Evolutionary conservation across 2,329 filamentous ascomycete genomes (phyloP).

Genomic region (Truncatella angustata): DNA sequence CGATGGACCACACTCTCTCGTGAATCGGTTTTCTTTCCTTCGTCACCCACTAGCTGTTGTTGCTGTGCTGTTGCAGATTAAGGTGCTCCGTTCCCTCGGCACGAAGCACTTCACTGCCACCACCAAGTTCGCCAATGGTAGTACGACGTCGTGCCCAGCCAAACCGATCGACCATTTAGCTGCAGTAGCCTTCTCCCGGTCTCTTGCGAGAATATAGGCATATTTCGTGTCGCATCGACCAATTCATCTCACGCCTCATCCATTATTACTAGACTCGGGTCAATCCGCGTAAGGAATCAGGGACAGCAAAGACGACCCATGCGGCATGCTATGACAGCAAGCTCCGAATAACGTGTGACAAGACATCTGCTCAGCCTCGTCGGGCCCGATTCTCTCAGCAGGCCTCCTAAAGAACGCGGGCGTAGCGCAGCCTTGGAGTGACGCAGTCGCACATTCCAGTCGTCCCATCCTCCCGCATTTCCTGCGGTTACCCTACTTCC

Average conservation of each 20-base stretch:
- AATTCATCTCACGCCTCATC: no score
- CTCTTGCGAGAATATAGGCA: no score
- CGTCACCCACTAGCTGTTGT: neutral
- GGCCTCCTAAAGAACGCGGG: no score
- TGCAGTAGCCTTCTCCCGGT: neutral
- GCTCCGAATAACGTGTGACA: neutral
- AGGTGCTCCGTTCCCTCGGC: neutral
- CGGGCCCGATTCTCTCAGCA: neutral
- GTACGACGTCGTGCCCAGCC: neutral
- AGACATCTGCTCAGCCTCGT: constrained; percentile 1
- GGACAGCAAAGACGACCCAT: neutral
- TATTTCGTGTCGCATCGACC: no score
- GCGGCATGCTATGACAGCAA: neutral
- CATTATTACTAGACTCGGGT: neutral
- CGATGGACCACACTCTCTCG: no score
- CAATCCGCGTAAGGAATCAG: neutral
- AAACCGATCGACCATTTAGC: neutral
- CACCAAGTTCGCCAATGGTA: neutral
- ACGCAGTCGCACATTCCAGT: neutral
- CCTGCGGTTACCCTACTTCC: neutral
- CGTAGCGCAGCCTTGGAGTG: neutral
- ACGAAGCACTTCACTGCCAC: neutral
- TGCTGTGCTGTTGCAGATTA: neutral
- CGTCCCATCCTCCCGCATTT: neutral
- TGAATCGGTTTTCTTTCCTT: no score